These are phyloP conservation scores for Dothistroma septosporum DNA, from an alignment of 2,329 filamentous ascomycete genomes.

Conservation along the genomic window DNA sequence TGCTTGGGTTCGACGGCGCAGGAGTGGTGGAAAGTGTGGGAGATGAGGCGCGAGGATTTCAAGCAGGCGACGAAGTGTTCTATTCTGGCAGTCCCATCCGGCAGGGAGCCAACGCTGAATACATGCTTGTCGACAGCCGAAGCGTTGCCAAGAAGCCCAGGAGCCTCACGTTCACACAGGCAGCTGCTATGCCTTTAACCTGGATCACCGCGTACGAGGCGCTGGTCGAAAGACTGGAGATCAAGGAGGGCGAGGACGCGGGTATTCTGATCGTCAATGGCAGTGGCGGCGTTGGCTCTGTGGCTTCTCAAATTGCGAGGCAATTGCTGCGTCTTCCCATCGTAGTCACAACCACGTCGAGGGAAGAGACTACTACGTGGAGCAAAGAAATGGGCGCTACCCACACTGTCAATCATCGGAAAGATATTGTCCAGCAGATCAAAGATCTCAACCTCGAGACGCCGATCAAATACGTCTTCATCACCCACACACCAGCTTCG, in stretches of 20 bases:
- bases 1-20: constrained; percentile 44
- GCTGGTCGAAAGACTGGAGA: constrained; percentile 43
- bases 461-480: constrained; percentile 43
- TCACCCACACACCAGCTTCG: constrained; percentile 40
- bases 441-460: constrained; percentile 35
- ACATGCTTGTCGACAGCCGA: constrained; percentile 41
- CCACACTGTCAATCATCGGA: constrained; percentile 43
- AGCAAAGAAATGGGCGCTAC: constrained; percentile 42
- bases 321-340: constrained; percentile 39
- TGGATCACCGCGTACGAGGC: constrained; percentile 45
- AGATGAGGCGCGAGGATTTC: constrained; percentile 36
- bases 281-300: constrained; percentile 43
- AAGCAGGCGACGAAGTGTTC: constrained; percentile 43
- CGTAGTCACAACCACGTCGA: constrained; percentile 44
- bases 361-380: constrained; percentile 40
- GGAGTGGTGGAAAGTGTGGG: constrained; percentile 37
- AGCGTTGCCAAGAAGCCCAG: constrained; percentile 40
- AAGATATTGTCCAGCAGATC: constrained; percentile 40
- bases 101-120: constrained; percentile 44
- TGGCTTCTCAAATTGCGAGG: constrained; percentile 45
- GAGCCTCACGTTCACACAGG: constrained; percentile 38
- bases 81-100: constrained; percentile 40
- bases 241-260: constrained; percentile 31
- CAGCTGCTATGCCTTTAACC: constrained; percentile 44
- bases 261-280: constrained; percentile 46